Base-by-base conservation (phyloP, 371 early-diverging fungal species). In the Haplosporangium sp. region DNA sequence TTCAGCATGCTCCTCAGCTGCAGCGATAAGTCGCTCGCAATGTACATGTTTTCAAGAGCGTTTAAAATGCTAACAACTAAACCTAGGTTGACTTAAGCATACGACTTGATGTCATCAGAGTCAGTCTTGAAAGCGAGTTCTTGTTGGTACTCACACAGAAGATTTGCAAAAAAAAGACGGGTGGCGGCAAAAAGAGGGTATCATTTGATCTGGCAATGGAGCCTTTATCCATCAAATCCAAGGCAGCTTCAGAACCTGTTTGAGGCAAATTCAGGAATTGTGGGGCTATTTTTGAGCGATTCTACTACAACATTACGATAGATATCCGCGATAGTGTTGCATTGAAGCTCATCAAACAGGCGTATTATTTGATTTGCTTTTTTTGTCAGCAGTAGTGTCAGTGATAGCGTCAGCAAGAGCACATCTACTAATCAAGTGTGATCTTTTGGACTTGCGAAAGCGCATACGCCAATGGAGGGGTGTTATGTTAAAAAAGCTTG, bases 151-250 rank as follows among this genome's bases (percentile, higher is more conserved):
- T 64, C 67, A 9, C 61, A 52, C 55, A 76, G 48, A 19, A 68
- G 44, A 44, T 40, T 40, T 6, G 47, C 47, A 4, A 60, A 35
- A 27, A 27, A 42, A 76, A 71, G 67, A 76, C 64, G 10, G 68
- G 67, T 19, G 61, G 68, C 0, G 35, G 42, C 27, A 34, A 10
- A 42, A 72, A 45, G 8, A 77, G 53, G 27, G 38, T 56, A 0
- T 77, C 71, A 38, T 77, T 72, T 9, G 56, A 39, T 50, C 10
- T 35, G 3, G 62, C 63, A 10, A 77, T 72, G 8, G 69, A 65
- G 63, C 17, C 20, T 40, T 65, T 64, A 58, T 48, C 58, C 69
- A 70, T 69, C 6, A 77, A 10, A 9, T 52, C 65, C 35, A 77
- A 42, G 20, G 71, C 48, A 4, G 72, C 15, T 8, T 35, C 44